Percentiles rank a stretch among this genome's conserved stretches.
These are phyloP conservation scores for Prunus fruticosa DNA, from an alignment of 306 rosid species.

Conservation along the genomic window DNA sequence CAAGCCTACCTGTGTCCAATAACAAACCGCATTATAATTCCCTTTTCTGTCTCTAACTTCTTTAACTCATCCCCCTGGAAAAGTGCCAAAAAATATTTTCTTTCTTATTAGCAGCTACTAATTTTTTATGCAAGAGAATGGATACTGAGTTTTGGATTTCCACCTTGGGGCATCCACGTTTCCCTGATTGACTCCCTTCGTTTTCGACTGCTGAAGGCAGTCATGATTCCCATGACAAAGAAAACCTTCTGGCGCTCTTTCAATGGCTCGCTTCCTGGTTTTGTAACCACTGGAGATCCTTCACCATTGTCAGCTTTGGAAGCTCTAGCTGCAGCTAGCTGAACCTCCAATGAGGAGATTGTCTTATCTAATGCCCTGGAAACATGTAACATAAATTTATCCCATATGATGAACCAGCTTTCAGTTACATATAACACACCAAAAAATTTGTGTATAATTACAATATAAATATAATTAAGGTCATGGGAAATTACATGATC, in stretches of 20 bases:
- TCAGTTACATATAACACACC: background rate
- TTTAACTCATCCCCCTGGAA: slow-evolving; percentile 37
- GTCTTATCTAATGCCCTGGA: slow-evolving; percentile 55
- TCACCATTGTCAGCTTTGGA: slow-evolving; percentile 28
- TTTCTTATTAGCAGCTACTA: slow-evolving; percentile 4
- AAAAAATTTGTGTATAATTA: background rate
- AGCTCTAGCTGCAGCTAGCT: slow-evolving; percentile 61
- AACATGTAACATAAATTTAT: background rate
- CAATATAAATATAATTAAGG: background rate
- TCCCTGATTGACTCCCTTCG: slow-evolving; percentile 62
- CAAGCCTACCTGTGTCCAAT: slow-evolving; percentile 52
- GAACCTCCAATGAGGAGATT: slow-evolving; percentile 54
- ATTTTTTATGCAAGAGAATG: background rate
- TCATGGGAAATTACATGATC: slow-evolving; percentile 34
- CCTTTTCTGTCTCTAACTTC: slow-evolving; percentile 54
- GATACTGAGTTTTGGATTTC: background rate
- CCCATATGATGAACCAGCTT: background rate
- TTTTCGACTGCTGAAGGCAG: slow-evolving; percentile 60
- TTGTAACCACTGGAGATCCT: slow-evolving; percentile 41
- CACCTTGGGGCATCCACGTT: slow-evolving; percentile 66
- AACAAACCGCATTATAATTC: slow-evolving; percentile 56
- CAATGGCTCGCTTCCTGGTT: slow-evolving; percentile 21
- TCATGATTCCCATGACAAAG: slow-evolving; percentile 66
- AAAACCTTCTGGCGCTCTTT: slow-evolving; percentile 51
- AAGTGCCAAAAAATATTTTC: background rate